phyloP scores from a whole-genome alignment of 495 filamentous ascomycete species.

The Podospora pseudoanserina region DNA sequence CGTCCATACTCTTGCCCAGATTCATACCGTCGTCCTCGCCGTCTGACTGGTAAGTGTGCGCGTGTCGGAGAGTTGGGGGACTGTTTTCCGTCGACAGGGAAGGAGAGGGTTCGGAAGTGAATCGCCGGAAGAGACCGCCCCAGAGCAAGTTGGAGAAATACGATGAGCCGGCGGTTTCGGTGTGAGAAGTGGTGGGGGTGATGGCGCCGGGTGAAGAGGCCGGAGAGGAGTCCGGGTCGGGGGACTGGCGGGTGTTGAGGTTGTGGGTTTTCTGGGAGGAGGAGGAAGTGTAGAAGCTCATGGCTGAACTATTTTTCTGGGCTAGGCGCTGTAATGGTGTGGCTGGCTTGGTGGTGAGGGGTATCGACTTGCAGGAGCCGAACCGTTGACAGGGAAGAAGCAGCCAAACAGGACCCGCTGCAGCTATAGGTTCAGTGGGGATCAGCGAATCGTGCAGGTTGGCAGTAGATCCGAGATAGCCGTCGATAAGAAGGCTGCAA shows the following conservation, averaged over 20 bases:
- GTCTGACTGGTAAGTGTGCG: conserved; percentile 26
- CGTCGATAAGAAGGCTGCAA: background rate
- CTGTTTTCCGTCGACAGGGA: conserved; percentile 9
- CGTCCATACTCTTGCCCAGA: conserved; percentile 30
- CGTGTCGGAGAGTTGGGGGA: conserved; percentile 18
- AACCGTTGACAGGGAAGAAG: conserved; percentile 1
- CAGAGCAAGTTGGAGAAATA: conserved; percentile 33
- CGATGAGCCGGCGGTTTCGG: conserved; percentile 26
- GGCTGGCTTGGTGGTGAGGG: background rate
- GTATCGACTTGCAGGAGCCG: background rate
- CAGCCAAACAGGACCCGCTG: background rate
- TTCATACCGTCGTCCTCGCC: conserved; percentile 12
- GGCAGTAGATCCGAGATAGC: background rate
- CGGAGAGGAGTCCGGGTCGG: conserved; percentile 24
- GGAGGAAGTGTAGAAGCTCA: conserved; percentile 25
- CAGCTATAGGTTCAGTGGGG: background rate
- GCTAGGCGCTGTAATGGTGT: background rate
- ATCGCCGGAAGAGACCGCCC: conserved; percentile 37
- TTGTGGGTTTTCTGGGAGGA: conserved; percentile 1
- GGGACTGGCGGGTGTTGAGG: conserved; percentile 24
- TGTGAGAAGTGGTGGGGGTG: conserved; percentile 28
- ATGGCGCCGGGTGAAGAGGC: conserved; percentile 33
- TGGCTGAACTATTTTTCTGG: conserved; percentile 2
- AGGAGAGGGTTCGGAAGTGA: conserved; percentile 29
- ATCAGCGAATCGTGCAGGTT: background rate